These are phyloP conservation scores for Saksenaea vasiformis DNA, from an alignment of 371 early-diverging fungal species.

Conservation along the genomic window DNA sequence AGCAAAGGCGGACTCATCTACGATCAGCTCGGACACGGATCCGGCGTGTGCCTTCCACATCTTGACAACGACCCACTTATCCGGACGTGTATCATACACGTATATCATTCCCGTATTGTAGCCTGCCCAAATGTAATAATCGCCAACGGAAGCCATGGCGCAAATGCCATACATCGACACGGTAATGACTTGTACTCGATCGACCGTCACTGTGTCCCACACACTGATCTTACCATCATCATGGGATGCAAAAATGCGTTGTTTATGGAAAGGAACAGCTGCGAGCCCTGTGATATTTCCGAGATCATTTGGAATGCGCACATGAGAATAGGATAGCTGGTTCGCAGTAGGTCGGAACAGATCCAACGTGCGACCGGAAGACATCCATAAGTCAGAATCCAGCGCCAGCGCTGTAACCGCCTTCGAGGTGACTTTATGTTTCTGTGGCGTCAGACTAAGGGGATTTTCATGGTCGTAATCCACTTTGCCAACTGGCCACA, in stretches of 20 bases:
- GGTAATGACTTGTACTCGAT: slow-evolving; percentile 48
- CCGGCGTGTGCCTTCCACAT: slow-evolving; percentile 72
- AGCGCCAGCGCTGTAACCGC: slow-evolving; percentile 45
- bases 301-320: slow-evolving; percentile 51
- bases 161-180: slow-evolving; percentile 73
- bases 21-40: slow-evolving; percentile 52
- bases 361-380: slow-evolving; percentile 14
- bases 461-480: slow-evolving; percentile 13
- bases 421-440: slow-evolving; percentile 10
- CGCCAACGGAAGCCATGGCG: slow-evolving; percentile 61
- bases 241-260: slow-evolving; percentile 70
- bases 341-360: slow-evolving; percentile 7
- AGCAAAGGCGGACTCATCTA: slow-evolving; percentile 54
- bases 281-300: slow-evolving; percentile 67
- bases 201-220: slow-evolving; percentile 63
- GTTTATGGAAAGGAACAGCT: slow-evolving; percentile 42
- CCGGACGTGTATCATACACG: slow-evolving; percentile 67
- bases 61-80: slow-evolving; percentile 66
- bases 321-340: slow-evolving; percentile 10
- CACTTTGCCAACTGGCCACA: slow-evolving; percentile 59
- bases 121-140: slow-evolving; percentile 77
- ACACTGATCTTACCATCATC: slow-evolving; percentile 81
- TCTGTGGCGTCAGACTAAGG: background rate
- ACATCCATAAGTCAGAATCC: slow-evolving; percentile 58
- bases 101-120: slow-evolving; percentile 80